These are phyloP conservation scores for Vaccinium darrowii DNA, from an alignment of 148 eudicot species.

Conservation along the genomic window DNA sequence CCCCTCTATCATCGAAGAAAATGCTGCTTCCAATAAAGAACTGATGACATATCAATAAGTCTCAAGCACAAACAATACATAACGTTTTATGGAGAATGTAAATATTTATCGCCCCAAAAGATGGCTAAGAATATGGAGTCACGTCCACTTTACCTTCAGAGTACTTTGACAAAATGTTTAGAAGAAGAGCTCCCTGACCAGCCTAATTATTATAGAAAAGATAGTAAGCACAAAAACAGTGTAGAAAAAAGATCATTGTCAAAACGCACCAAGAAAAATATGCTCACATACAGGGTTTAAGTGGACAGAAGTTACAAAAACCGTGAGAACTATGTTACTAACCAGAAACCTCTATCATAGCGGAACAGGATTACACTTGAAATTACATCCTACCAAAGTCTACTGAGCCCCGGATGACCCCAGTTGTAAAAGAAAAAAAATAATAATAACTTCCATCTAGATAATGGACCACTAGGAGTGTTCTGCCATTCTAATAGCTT, in stretches of 20 bases:
- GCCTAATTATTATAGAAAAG: constrained; percentile 36
- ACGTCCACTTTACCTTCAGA: constrained; percentile 56
- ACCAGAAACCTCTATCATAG: not conserved
- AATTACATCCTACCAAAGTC: not conserved
- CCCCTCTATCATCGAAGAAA: constrained; percentile 90
- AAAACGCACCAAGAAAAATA: not conserved
- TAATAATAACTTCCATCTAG: not conserved
- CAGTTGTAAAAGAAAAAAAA: not conserved
- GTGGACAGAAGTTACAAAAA: not conserved
- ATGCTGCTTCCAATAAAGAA: constrained; percentile 58
- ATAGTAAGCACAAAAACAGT: not conserved
- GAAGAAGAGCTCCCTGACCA: constrained; percentile 80
- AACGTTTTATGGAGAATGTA: not conserved
- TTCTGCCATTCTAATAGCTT: not conserved
- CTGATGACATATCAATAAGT: not conserved
- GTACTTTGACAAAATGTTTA: constrained; percentile 86
- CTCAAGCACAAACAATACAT: not conserved
- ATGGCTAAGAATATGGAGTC: not conserved
- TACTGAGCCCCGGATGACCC: not conserved
- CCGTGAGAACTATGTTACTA: not conserved
- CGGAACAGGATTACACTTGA: not conserved
- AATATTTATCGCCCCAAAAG: not conserved
- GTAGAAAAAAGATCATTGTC: not conserved
- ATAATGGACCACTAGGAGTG: not conserved
- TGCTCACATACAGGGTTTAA: not conserved